phyloP scores from a whole-genome alignment of 2,329 filamentous ascomycete species.

The Geosmithia putterillii region DNA sequence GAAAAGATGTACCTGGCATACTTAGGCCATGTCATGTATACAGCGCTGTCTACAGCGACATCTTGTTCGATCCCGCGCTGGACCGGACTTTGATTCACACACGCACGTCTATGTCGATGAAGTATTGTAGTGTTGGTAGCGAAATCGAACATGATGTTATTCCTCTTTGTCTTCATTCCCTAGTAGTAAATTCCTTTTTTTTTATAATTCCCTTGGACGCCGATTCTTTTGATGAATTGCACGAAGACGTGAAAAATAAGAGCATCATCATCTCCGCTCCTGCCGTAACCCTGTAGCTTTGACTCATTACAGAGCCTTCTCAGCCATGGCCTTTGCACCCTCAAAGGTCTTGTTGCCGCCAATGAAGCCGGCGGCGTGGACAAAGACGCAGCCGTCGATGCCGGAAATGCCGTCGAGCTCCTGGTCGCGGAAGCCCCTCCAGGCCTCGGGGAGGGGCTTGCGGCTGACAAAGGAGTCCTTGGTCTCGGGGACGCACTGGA shows the following conservation, averaged over 20 bases:
- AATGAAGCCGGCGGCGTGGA: slow-evolving; percentile 92
- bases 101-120: no score
- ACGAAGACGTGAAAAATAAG: no score
- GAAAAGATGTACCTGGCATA: no score
- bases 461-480: slow-evolving; percentile 84
- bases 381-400: slow-evolving; percentile 70
- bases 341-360: slow-evolving; percentile 89
- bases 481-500: slow-evolving; percentile 79
- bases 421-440: slow-evolving; percentile 83
- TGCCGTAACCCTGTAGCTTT: no score
- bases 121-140: not conserved
- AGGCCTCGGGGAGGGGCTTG: slow-evolving; percentile 79
- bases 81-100: no score
- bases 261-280: no score
- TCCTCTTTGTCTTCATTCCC: no score
- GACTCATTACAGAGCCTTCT: slow-evolving; percentile 50
- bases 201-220: not conserved
- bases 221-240: not conserved
- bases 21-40: no score
- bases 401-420: slow-evolving; percentile 64
- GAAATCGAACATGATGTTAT: not conserved
- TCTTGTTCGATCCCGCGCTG: no score
- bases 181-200: no score
- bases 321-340: slow-evolving; percentile 75
- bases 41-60: no score